Percentiles rank a stretch among this genome's conserved stretches.
Conservation (phyloP, 2,329 filamentous ascomycete genomes). For the Aspergillus puulaauensis region DNA sequence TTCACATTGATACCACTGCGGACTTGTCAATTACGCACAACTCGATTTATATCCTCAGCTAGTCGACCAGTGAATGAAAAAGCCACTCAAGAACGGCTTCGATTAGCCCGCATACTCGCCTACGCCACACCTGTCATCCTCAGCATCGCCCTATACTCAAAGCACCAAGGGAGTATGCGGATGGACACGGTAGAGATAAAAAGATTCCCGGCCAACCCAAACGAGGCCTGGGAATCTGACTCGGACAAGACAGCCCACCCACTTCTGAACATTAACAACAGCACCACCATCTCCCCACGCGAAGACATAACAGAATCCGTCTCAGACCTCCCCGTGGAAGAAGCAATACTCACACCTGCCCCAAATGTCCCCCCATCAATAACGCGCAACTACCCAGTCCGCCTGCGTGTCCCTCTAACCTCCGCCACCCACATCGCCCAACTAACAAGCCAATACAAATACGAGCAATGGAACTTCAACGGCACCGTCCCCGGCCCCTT, state of each 20-base stretch:
- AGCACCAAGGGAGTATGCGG: neutral
- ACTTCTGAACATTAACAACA: neutral
- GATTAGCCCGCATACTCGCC: neutral
- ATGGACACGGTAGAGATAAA: neutral
- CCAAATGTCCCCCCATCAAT: neutral
- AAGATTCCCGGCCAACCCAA: neutral
- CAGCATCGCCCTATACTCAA: neutral
- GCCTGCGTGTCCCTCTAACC: slow-evolving; percentile 22
- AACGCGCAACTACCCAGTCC: neutral
- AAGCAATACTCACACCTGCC: neutral
- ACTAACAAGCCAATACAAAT: slow-evolving; percentile 35
- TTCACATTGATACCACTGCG: neutral
- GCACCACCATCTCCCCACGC: neutral
- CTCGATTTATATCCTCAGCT: neutral
- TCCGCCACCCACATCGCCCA: slow-evolving; percentile 28
- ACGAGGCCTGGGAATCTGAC: neutral
- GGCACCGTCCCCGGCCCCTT: slow-evolving; percentile 34
- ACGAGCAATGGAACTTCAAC: slow-evolving; percentile 39
- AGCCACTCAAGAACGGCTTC: too few relatives aligned
- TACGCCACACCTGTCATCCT: neutral
- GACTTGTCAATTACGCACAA: neutral
- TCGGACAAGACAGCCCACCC: accelerated
- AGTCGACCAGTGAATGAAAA: neutral
- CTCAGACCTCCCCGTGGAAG: neutral
- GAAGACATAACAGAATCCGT: neutral